phyloP scores from a whole-genome alignment of 257 asterid genomes.

The Gentiana macrophylla region DNA sequence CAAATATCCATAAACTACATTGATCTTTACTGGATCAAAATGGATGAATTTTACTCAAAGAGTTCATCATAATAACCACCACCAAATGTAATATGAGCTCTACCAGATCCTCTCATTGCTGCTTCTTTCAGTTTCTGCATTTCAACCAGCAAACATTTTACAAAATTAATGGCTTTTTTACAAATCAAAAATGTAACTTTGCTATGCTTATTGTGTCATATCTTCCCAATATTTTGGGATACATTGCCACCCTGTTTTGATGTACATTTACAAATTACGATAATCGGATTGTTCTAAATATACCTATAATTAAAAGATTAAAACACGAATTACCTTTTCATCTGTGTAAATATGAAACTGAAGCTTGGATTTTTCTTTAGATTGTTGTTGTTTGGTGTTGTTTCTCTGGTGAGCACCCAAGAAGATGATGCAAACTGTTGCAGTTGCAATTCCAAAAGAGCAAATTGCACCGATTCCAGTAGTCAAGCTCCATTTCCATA shows the following conservation, averaged over 20 bases:
- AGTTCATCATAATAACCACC: constrained; percentile 37
- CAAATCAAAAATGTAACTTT: no score
- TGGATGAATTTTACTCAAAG: no score
- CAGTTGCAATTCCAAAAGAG: constrained; percentile 61
- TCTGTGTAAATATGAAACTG: constrained; percentile 41
- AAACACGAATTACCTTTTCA: constrained; percentile 33
- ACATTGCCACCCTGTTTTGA: no score
- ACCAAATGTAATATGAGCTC: constrained; percentile 57
- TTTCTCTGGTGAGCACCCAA: constrained; percentile 23
- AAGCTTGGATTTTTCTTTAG: constrained; percentile 31
- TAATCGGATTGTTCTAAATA: background rate
- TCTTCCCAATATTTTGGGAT: no score
- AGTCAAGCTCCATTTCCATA: constrained; percentile 53
- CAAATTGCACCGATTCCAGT: constrained; percentile 69
- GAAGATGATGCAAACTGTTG: constrained; percentile 49
- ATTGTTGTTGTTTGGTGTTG: constrained; percentile 11
- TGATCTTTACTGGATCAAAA: no score
- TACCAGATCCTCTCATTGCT: constrained; percentile 30
- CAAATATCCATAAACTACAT: no score
- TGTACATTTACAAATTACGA: no score
- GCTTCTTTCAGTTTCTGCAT: constrained; percentile 38
- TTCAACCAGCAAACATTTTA: background rate
- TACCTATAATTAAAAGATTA: background rate
- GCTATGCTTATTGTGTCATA: no score
- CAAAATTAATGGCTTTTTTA: no score